Conservation (phyloP, 208 protist species). For the Angomonas desouzai region DNA sequence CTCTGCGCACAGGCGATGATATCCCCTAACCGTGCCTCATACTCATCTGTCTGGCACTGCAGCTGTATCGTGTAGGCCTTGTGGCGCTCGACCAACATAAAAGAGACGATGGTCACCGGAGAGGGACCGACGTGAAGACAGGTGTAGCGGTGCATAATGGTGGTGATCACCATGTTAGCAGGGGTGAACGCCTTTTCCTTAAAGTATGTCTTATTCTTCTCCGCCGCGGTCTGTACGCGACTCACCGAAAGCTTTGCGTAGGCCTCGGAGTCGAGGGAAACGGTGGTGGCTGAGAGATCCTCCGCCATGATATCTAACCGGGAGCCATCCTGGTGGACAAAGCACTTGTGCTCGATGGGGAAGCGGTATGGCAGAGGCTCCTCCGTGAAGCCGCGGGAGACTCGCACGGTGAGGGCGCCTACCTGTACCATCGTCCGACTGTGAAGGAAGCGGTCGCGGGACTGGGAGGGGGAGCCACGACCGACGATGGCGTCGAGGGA, state of each 20-base stretch:
- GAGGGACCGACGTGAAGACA: conserved; percentile 38
- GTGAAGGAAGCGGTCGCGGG: background rate
- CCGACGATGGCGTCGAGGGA: conserved; percentile 1
- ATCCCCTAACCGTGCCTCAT: conserved; percentile 39
- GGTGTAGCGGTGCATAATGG: conserved; percentile 50
- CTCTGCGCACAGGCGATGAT: conserved; percentile 44
- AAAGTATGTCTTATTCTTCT: conserved; percentile 40
- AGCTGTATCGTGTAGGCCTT: conserved; percentile 57
- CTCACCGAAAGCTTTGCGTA: conserved; percentile 41
- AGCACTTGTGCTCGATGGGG: conserved; percentile 39
- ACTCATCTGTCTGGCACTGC: conserved; percentile 33
- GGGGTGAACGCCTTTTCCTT: conserved; percentile 37
- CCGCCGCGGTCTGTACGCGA: conserved; percentile 21
- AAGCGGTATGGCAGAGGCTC: conserved; percentile 30
- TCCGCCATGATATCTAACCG: conserved; percentile 48
- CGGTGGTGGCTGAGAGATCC: conserved; percentile 18
- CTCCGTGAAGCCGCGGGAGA: conserved; percentile 23
- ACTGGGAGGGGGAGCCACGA: background rate
- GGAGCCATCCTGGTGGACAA: conserved; percentile 55
- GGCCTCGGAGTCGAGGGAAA: conserved; percentile 21
- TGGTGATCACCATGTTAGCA: conserved; percentile 50
- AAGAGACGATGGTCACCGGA: conserved; percentile 33
- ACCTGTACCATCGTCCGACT: conserved; percentile 22
- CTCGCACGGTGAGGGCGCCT: conserved; percentile 24
- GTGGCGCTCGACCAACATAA: conserved; percentile 35